These are phyloP conservation scores for Phytophthora vignae DNA, from an alignment of 352 stramenopile genomes.

Conservation along the genomic window DNA sequence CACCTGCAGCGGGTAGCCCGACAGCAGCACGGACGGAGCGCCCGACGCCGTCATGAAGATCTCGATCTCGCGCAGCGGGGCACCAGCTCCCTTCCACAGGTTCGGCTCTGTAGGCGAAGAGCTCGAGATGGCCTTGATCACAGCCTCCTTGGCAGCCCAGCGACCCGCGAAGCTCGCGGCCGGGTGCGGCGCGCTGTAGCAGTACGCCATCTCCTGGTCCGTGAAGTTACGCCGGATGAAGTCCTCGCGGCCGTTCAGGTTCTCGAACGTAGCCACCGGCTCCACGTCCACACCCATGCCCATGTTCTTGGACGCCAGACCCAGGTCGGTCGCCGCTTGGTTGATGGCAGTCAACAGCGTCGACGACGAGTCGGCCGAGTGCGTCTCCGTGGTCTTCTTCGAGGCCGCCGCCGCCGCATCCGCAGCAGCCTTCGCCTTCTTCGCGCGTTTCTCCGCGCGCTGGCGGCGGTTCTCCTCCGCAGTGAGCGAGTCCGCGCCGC, in stretches of 20 bases:
- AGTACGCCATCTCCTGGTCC: constrained; percentile 87
- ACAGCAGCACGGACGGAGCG: constrained; percentile 78
- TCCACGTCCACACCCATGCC: constrained; percentile 88
- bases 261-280: constrained; percentile 85
- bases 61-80: constrained; percentile 87
- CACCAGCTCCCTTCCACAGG: constrained; percentile 76
- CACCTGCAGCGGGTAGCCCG: constrained; percentile 77
- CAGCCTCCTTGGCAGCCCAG: constrained; percentile 91
- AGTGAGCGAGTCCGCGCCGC: constrained; percentile 45
- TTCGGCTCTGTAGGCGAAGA: constrained; percentile 67
- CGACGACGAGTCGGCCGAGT: constrained; percentile 41
- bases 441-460: constrained; percentile 51
- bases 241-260: constrained; percentile 77
- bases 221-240: constrained; percentile 92
- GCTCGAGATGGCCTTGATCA: constrained; percentile 92
- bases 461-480: constrained; percentile 40
- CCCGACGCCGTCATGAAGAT: constrained; percentile 83
- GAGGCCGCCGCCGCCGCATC: constrained; percentile 8
- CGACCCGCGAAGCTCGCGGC: constrained; percentile 87
- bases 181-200: constrained; percentile 79
- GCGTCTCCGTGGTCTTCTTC: constrained; percentile 29
- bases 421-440: constrained; percentile 53
- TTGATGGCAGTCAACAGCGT: constrained; percentile 66
- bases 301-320: constrained; percentile 59
- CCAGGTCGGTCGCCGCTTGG: constrained; percentile 57